These are phyloP conservation scores for Ligustrum vulgare DNA, from an alignment of 257 asterid genomes.

Conservation along the genomic window DNA sequence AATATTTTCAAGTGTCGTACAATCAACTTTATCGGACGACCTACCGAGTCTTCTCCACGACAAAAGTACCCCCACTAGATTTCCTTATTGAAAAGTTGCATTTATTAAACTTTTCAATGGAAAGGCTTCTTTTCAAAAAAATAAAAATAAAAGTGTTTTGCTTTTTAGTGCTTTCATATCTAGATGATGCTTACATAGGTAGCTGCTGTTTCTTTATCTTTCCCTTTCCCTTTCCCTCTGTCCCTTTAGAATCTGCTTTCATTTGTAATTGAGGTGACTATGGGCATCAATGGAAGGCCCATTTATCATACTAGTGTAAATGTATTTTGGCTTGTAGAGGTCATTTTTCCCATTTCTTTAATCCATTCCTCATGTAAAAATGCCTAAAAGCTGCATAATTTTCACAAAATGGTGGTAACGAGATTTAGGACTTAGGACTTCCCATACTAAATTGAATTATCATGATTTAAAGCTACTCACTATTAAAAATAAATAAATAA, in stretches of 20 bases:
- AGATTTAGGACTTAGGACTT: no score
- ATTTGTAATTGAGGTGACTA: constrained; percentile 32
- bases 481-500: no score
- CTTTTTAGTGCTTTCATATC: constrained; percentile 29
- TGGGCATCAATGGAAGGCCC: constrained; percentile 5
- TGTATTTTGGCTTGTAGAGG: neutral
- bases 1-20: neutral
- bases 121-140: constrained; percentile 1
- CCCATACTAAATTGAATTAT: neutral
- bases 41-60: constrained; percentile 27
- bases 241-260: constrained; percentile 40
- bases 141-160: constrained; percentile 22
- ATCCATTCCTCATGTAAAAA: no score
- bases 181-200: constrained; percentile 26
- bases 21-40: neutral
- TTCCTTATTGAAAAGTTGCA: constrained; percentile 37
- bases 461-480: no score
- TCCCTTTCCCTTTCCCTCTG: neutral
- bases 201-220: constrained; percentile 12
- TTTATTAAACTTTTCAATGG: constrained; percentile 31
- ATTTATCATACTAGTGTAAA: neutral
- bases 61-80: constrained; percentile 28
- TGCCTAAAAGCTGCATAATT: neutral
- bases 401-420: neutral
- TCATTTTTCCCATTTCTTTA: no score